phyloP scores from a whole-genome alignment of 768 basidiomycete genomes.

The Sarcodon aspratus region DNA sequence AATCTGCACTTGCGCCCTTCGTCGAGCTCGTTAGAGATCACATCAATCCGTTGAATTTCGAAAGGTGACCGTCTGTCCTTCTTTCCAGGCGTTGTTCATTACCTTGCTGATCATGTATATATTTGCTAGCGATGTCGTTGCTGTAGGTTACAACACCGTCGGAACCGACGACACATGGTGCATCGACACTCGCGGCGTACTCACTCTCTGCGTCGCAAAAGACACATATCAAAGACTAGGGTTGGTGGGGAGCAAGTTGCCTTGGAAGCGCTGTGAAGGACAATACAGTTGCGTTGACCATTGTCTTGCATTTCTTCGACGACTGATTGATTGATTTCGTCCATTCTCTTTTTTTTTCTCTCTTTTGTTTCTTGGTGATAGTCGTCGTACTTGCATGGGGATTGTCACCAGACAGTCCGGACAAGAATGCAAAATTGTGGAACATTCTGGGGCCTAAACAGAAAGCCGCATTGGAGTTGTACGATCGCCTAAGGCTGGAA shows the following conservation, averaged over 20 bases:
- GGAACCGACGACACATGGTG: constrained; percentile 53
- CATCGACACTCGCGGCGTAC: constrained; percentile 47
- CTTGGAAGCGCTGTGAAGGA: constrained; percentile 30
- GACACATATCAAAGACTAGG: constrained; percentile 52
- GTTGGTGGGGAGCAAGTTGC: constrained; percentile 40
- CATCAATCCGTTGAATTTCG: constrained; percentile 13
- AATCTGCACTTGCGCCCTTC: constrained; percentile 31
- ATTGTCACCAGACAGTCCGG: constrained; percentile 17
- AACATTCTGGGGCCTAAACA: constrained; percentile 23
- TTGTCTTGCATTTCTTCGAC: constrained; percentile 1
- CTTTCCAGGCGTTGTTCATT: neutral
- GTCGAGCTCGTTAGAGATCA: constrained; percentile 21
- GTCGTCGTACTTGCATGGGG: constrained; percentile 31
- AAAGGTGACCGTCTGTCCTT: constrained; percentile 14
- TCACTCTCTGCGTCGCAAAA: constrained; percentile 46
- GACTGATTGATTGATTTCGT: neutral
- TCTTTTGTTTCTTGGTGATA: constrained; percentile 14
- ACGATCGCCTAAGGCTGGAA: constrained; percentile 35
- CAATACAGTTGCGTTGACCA: constrained; percentile 31
- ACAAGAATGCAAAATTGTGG: constrained; percentile 1
- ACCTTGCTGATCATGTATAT: neutral
- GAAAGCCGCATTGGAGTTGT: constrained; percentile 28
- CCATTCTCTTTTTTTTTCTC: neutral
- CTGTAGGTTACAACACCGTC: constrained; percentile 6
- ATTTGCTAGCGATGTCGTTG: constrained; percentile 8